Conservation (phyloP, 108 stramenopile species). For the Nitzschia sp. region DNA sequence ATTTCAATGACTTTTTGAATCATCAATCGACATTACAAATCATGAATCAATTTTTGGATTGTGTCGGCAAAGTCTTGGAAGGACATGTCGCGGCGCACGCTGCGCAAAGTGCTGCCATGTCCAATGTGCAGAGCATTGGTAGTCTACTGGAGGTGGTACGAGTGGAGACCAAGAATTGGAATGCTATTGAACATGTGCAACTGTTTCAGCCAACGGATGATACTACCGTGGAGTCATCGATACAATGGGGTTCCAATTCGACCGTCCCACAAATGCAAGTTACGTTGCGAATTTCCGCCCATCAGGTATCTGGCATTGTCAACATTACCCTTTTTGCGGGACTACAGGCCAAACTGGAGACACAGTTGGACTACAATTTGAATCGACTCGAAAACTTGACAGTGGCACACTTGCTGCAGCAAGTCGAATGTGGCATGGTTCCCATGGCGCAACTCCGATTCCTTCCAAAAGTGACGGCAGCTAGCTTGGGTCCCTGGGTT, state of each 20-base stretch:
- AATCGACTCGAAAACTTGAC: conserved; percentile 30
- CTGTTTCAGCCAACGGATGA: conserved; percentile 20
- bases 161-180: conserved; percentile 41
- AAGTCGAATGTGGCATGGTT: conserved; percentile 26
- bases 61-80: conserved; percentile 37
- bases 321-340: conserved; percentile 34
- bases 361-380: conserved; percentile 32
- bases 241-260: conserved; percentile 4
- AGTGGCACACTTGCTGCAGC: conserved; percentile 13
- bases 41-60: conserved; percentile 53
- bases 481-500: conserved; percentile 18
- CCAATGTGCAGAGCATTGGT: neutral
- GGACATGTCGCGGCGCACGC: neutral
- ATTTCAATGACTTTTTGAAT: conserved; percentile 52
- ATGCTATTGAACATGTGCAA: conserved; percentile 33
- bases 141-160: neutral
- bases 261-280: conserved; percentile 13
- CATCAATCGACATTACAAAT: conserved; percentile 19
- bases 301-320: conserved; percentile 8
- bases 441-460: conserved; percentile 18
- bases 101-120: neutral
- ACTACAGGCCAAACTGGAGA: conserved; percentile 7
- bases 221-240: conserved; percentile 14
- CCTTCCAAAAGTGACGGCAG: conserved; percentile 20
- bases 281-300: neutral